A percentile compares a stretch with the other conserved stretches of the same genome.
Evolutionary conservation across 108 stramenopile genomes (phyloP).

Genomic region (Pinguiococcus pyrenoidosus): DNA sequence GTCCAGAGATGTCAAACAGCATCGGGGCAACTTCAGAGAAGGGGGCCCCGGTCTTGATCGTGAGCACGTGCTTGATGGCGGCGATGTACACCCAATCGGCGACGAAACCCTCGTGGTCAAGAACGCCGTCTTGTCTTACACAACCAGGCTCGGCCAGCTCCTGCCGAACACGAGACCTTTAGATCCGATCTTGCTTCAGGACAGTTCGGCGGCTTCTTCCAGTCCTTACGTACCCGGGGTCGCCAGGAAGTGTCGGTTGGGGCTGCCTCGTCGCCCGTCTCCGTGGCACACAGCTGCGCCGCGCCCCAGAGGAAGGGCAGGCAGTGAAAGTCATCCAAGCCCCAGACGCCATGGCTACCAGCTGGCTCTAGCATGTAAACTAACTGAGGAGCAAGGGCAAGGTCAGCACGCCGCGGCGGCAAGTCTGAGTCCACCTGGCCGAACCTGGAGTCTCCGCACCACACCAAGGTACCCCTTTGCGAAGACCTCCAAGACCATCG

Average conservation of each 20-base stretch:
- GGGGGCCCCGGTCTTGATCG: slow-evolving; percentile 67
- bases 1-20: slow-evolving; percentile 67
- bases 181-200: no score
- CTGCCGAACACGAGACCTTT: no score
- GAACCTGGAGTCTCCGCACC: slow-evolving; percentile 26
- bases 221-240: no score
- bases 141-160: no score
- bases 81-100: slow-evolving; percentile 52
- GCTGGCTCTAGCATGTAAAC: slow-evolving; percentile 89
- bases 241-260: neutral
- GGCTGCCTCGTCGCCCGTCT: neutral
- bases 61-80: slow-evolving; percentile 63
- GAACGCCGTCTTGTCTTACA: no score
- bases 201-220: no score
- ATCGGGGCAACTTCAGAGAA: slow-evolving; percentile 84
- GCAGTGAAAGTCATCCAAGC: slow-evolving; percentile 90
- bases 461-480: slow-evolving; percentile 24
- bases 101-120: no score
- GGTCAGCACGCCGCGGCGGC: no score
- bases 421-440: no score
- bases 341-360: slow-evolving; percentile 82
- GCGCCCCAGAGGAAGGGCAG: slow-evolving; percentile 84
- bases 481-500: slow-evolving; percentile 1
- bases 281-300: slow-evolving; percentile 47
- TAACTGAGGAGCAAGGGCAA: no score